Evolutionary conservation across 805 yeast species (phyloP).

Genomic region (Wickerhamiella alocasiicola): DNA sequence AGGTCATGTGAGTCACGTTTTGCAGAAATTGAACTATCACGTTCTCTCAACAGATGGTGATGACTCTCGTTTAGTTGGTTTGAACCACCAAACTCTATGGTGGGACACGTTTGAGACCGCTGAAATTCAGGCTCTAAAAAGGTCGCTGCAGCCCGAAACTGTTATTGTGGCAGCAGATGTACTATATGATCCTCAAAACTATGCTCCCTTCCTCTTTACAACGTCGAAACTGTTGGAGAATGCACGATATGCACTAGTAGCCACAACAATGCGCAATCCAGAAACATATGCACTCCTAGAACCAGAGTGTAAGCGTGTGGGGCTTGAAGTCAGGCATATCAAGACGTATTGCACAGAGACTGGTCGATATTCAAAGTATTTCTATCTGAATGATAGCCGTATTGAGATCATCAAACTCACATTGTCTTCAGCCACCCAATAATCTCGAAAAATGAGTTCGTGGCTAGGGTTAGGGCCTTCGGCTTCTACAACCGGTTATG

Average conservation of each 20-base stretch:
- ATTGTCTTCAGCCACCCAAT: too few relatives aligned
- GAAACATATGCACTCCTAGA: slow-evolving; percentile 30
- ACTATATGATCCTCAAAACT: slow-evolving; percentile 58
- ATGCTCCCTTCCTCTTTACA: slow-evolving; percentile 43
- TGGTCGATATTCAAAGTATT: slow-evolving; percentile 1
- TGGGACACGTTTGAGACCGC: neutral
- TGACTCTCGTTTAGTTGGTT: slow-evolving; percentile 37
- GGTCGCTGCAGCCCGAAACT: slow-evolving; percentile 25
- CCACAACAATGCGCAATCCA: slow-evolving; percentile 65
- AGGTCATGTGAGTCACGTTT: slow-evolving; percentile 53
- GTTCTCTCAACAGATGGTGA: slow-evolving; percentile 60
- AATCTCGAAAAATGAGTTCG: too few relatives aligned
- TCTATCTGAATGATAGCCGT: slow-evolving; percentile 9
- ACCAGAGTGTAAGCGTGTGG: neutral
- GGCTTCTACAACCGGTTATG: too few relatives aligned
- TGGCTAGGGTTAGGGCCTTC: neutral
- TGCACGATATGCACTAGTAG: slow-evolving; percentile 32
- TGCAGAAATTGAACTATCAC: slow-evolving; percentile 18
- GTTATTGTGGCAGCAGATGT: slow-evolving; percentile 75
- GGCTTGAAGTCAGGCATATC: neutral
- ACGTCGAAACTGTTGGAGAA: slow-evolving; percentile 25
- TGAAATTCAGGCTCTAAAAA: slow-evolving; percentile 17
- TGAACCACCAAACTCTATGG: slow-evolving; percentile 32
- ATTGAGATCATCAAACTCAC: slow-evolving; percentile 9
- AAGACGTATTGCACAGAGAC: neutral